These are phyloP conservation scores for Syzygium syzygioides DNA, from an alignment of 441 rosid genomes.

Conservation along the genomic window DNA sequence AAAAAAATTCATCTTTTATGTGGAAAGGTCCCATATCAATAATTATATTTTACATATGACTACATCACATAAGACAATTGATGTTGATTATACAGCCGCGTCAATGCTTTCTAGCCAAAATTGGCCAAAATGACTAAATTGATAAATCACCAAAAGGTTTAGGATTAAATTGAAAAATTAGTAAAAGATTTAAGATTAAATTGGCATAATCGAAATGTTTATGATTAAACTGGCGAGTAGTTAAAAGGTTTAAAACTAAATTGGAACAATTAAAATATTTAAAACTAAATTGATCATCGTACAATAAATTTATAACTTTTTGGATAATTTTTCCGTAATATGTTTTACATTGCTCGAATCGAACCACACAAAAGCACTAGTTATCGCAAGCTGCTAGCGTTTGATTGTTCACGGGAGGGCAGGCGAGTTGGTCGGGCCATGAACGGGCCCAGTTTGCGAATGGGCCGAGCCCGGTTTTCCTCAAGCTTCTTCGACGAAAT, in stretches of 20 bases:
- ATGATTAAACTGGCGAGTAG: background rate
- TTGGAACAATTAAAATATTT: fast-evolving
- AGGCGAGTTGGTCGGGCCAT: background rate
- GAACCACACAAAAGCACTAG: background rate
- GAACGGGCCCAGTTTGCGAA: background rate
- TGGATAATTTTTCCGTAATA: too few species aligned
- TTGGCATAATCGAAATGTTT: fast-evolving
- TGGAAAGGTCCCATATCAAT: too few species aligned
- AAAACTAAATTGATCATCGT: fast-evolving
- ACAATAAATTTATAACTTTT: too few species aligned
- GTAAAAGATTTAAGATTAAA: background rate
- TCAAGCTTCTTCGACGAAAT: background rate
- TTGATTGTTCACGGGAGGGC: background rate
- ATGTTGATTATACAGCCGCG: too few species aligned
- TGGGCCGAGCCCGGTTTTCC: background rate
- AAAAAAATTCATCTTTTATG: too few species aligned
- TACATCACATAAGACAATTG: too few species aligned
- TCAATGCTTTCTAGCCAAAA: too few species aligned
- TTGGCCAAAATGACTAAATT: background rate
- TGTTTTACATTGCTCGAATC: background rate
- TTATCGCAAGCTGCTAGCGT: background rate
- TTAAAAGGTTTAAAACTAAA: background rate
- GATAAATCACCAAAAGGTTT: background rate
- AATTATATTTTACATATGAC: too few species aligned
- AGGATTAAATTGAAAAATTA: background rate